phyloP scores from a whole-genome alignment of 2,329 filamentous ascomycete genomes.

The Trichocomaceae sp. region DNA sequence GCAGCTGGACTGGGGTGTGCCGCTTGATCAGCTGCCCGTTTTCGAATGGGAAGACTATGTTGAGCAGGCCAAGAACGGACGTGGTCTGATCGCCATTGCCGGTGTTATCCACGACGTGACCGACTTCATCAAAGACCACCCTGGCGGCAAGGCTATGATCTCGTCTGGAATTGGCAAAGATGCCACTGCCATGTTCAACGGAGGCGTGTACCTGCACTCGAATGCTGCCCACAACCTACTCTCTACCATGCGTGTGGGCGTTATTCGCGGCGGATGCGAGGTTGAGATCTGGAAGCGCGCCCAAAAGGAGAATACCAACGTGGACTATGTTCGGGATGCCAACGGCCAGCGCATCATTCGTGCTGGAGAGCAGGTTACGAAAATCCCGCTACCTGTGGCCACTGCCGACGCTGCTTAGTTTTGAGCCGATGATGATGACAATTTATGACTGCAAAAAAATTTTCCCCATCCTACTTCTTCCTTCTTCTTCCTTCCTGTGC shows the following conservation, averaged over 20 bases:
- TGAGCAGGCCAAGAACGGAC: conserved; percentile 68
- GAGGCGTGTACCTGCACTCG: conserved; percentile 81
- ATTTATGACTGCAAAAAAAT: conserved; percentile 2
- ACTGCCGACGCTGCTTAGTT: conserved; percentile 73
- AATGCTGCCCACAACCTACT: conserved; percentile 86
- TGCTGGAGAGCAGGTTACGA: conserved; percentile 78
- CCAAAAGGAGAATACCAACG: conserved; percentile 76
- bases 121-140: conserved; percentile 80
- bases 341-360: conserved; percentile 76
- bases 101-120: conserved; percentile 81
- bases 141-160: conserved; percentile 85
- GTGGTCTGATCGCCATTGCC: conserved; percentile 68
- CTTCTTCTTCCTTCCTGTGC: not conserved
- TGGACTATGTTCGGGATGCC: conserved; percentile 72
- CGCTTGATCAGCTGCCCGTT: conserved; percentile 77
- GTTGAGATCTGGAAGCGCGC: conserved; percentile 91
- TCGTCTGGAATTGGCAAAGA: conserved; percentile 77
- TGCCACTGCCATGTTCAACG: conserved; percentile 85
- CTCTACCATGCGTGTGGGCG: conserved; percentile 80
- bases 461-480: no score
- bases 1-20: conserved; percentile 77
- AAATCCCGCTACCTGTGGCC: conserved; percentile 69
- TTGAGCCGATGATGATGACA: conserved; percentile 16
- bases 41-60: conserved; percentile 84
- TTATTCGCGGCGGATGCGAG: conserved; percentile 78